Conservation (phyloP, 495 filamentous ascomycete species). For the Hypomontagnella submonticulosa region DNA sequence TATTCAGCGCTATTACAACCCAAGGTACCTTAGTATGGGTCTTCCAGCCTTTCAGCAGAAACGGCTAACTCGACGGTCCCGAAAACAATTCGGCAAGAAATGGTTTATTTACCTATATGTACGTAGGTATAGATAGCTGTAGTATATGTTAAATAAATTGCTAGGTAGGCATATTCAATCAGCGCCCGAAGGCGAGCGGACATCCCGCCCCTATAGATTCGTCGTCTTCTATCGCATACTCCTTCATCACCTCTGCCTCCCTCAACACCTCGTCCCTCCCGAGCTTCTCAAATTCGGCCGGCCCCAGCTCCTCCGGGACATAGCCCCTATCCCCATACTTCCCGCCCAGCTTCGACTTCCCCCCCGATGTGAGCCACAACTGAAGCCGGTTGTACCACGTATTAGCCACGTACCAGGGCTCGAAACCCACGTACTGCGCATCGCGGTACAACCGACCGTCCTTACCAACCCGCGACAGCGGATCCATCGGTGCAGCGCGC, state of each 20-base stretch:
- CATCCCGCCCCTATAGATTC: constrained; percentile 25
- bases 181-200: constrained; percentile 21
- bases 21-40: too few species aligned
- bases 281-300: constrained; percentile 64
- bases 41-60: too few species aligned
- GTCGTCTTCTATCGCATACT: constrained; percentile 22
- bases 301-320: constrained; percentile 65
- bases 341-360: constrained; percentile 65
- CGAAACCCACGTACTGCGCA: constrained; percentile 54
- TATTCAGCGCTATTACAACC: too few species aligned
- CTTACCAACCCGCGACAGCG: constrained; percentile 53
- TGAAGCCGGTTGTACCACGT: constrained; percentile 66
- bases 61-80: too few species aligned
- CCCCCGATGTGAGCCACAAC: constrained; percentile 58
- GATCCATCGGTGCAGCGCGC: constrained; percentile 57
- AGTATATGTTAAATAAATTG: too few species aligned
- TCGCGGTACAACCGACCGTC: constrained; percentile 59
- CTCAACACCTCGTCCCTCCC: constrained; percentile 60
- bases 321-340: constrained; percentile 66
- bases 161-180: too few species aligned
- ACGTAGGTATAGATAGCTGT: too few species aligned
- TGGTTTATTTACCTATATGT: too few species aligned
- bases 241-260: constrained; percentile 50
- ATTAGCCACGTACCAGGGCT: constrained; percentile 69
- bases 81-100: too few species aligned